Evolutionary conservation across 2,329 filamentous ascomycete species (phyloP), one percentile per base, ranked within the genome.

Genomic region (Alternaria rosae): DNA sequence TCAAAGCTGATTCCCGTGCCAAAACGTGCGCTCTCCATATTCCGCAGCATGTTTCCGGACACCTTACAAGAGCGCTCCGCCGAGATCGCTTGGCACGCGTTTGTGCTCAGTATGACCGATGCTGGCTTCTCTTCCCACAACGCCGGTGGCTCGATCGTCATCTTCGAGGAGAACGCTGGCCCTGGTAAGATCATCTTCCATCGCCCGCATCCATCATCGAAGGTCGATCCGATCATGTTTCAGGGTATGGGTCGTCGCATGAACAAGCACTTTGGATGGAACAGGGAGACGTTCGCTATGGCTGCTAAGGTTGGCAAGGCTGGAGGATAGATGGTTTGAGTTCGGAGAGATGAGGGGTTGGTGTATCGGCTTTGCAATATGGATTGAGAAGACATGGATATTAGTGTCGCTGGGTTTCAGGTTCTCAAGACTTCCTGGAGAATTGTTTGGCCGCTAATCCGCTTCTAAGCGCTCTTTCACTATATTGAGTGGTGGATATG

Each of bases 241-340:
- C 71, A 69, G 23, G 65, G 54, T 0, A 75, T 75, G 61, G 72
- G 71, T 9, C 65, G 67, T 25, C 62, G 74, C 2, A 63, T 78
- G 70, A 67, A 61, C 17, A 76, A 70, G 51, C 74, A 71, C 69
- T 77, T 76, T 63, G 70, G 68, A 4, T 76, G 73, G 71, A 43
- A 32, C 9, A 48, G 64, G 8, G 68, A 69, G 47, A 63, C 32
- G 52, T 75, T 68, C 48, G 48, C 23, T 4, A 25, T 6, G 23
- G 5, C 23, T 52, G 48, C 23, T 4, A 25, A 25, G 23, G 5
- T 8, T 25, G 23, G 23, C 23, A 25, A 25, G 5, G 23, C 23
- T 4, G 23, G 23, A 25, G 23, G 23, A 25, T 25, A 25, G 23
- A 6, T 4, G 23, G 23, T 2, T 25, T 6, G 23, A n/a, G n/a